Conservation (phyloP, 208 protist species). For the Kentomonas sorsogonicus region DNA sequence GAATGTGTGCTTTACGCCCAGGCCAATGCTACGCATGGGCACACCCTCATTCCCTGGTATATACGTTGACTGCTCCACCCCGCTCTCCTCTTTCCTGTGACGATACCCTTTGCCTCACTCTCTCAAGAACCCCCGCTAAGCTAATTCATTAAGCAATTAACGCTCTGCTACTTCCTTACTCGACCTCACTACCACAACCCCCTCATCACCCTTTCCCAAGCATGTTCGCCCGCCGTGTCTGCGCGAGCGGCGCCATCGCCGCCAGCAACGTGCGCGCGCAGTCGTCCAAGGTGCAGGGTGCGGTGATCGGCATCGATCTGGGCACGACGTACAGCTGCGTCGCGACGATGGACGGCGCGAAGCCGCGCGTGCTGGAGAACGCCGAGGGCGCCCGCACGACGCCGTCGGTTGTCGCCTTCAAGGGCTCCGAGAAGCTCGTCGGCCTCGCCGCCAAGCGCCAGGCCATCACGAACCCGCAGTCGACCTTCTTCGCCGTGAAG, state of each 20-base stretch:
- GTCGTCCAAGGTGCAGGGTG: constrained; percentile 64
- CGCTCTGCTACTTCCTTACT: too few relatives aligned
- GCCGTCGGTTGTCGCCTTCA: constrained; percentile 82
- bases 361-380: constrained; percentile 85
- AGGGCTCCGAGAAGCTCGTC: constrained; percentile 75
- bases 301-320: constrained; percentile 82
- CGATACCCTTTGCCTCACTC: too few relatives aligned
- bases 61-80: too few relatives aligned
- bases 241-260: constrained; percentile 22
- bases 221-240: constrained; percentile 61
- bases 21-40: too few relatives aligned
- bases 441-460: constrained; percentile 73
- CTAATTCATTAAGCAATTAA: too few relatives aligned
- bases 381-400: constrained; percentile 81
- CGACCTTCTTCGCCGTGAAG: constrained; percentile 88
- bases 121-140: too few relatives aligned
- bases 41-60: too few relatives aligned
- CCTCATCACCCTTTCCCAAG: not conserved
- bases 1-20: too few relatives aligned
- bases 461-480: constrained; percentile 65
- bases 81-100: too few relatives aligned
- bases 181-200: too few relatives aligned
- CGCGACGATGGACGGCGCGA: constrained; percentile 85
- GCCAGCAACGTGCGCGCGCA: constrained; percentile 35
- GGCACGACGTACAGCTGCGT: constrained; percentile 81